Percentiles rank a stretch among this genome's conserved stretches.
Conservation (phyloP, 352 stramenopile genomes). For the Phytophthora fragariaefolia region DNA sequence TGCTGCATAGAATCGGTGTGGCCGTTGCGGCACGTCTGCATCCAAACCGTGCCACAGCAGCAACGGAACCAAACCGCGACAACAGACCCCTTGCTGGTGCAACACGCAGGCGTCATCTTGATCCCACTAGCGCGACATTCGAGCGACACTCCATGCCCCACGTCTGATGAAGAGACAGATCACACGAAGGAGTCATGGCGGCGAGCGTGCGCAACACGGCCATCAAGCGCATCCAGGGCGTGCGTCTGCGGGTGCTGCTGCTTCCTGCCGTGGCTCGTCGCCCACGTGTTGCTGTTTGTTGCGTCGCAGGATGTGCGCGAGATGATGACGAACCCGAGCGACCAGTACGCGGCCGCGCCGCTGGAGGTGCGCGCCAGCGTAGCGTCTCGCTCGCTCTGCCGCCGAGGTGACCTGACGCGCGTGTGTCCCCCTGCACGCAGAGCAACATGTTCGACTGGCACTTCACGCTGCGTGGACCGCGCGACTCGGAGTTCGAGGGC, state of each 20-base stretch:
- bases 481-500: constrained; percentile 96
- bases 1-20: too few species aligned
- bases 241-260: constrained; percentile 28
- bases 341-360: constrained; percentile 80
- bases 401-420: too few species aligned
- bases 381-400: too few species aligned
- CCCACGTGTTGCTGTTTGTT: not conserved
- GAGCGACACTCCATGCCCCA: too few species aligned
- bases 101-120: too few species aligned
- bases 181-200: constrained; percentile 31
- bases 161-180: constrained; percentile 26
- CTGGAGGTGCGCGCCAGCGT: constrained; percentile 59
- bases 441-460: constrained; percentile 95
- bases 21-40: too few species aligned
- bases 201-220: constrained; percentile 77
- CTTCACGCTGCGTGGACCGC: constrained; percentile 98
- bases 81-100: too few species aligned
- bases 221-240: constrained; percentile 88
- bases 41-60: too few species aligned
- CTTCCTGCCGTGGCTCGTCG: not conserved
- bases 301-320: constrained; percentile 77
- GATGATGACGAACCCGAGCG: constrained; percentile 89
- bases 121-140: constrained; percentile 15
- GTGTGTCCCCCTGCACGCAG: too few species aligned
- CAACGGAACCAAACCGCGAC: too few species aligned